Evolutionary conservation across 306 rosid genomes (phyloP), one percentile per base, ranked within the genome.

Genomic region (Heteromeles arbutifolia): DNA sequence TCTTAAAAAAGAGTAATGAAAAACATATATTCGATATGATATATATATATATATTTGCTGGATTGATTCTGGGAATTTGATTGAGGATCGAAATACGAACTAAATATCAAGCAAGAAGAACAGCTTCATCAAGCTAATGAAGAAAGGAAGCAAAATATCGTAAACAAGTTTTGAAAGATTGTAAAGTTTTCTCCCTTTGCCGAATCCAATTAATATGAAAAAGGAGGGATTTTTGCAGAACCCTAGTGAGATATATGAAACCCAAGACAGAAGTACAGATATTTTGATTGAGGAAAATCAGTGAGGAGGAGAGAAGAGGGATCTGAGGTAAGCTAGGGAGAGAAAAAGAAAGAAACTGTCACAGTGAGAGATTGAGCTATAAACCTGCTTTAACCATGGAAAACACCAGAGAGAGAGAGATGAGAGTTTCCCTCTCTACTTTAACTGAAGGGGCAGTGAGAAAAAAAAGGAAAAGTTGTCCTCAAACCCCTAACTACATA

Each of bases 341-440:
- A 79, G n/a, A 28, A 54, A 53, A 34, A 24, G 67, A 72, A 80
- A 87, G 88, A 77, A 86, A 81, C 72, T 76, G 91, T 72, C 21
- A 59, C 65, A 69, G 81, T 57, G 68, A 69, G 82, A 69, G 81
- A 69, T 82, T 77, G 86, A 87, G 78, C 78, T 90, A 86, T 81
- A 88, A 88, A 90, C 88, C 85, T 83, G 89, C 84, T 88, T 90
- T 85, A 88, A 88, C 83, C 83, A 85, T 61, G 79, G 75, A 81
- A 85, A 85, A 75, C 86, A 83, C 76, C 85, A 79, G 88, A 85
- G 77, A 75, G 66, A 25, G 25, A 84, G 87, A 85, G 77, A 73
- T 87, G 66, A 62, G 34, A 62, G 66, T 11, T 62, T 26, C 67
- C 67, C 73, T 78, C 84, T 76, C 86, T 70, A 90, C 90, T 89